Base-by-base conservation (phyloP, 306 rosid genomes). In the Vigna angularis region DNA sequence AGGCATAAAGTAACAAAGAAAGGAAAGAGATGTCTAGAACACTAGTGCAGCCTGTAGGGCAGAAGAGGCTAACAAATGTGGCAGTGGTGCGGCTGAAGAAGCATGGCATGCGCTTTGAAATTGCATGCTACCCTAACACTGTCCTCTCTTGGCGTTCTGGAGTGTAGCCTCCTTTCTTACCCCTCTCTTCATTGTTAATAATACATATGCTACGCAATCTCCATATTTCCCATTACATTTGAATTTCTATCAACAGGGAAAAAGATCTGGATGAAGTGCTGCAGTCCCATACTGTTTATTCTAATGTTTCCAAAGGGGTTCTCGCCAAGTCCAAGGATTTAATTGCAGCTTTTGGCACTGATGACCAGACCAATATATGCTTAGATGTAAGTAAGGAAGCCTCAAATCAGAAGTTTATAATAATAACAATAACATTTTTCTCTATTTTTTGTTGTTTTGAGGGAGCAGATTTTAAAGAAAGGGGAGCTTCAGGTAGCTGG, bases 401-500 rank as follows among this genome's bases (percentile, higher is more conserved):
- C 42, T 65, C 30, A 16, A 48, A 8, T 56, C 12, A 32, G 12
- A 40, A 11, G 30, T 65, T 65, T 65, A 65, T 66, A 11, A 40
- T 22, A 66, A 44, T 0, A 59, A 30, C 4, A 65, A 18, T 3
- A 65, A 18, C 16, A 38, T 9, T 42, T 44, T 22, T 22, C 12
- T 17, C 1, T 30, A 3, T 30, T 30, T 65, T 1, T 10, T 44
- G 44, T 44, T 26, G 3, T 26, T 26, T 20, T 22, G 73, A 22
- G 57, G n/a, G 17, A 45, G 70, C 81, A 95, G 98, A 89, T 92
- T 78, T 87, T 95, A 73, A 88, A 92, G 73, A 91, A 91, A 85
- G 98, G 98, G 56, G 98, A 92, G 80, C 97, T 95, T 87, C 98
- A 91, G 85, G 90, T 92, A 28, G 97, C 97, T 51, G 98, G 95